phyloP scores from a whole-genome alignment of 148 eudicot species.

The Arctostaphylos glauca region DNA sequence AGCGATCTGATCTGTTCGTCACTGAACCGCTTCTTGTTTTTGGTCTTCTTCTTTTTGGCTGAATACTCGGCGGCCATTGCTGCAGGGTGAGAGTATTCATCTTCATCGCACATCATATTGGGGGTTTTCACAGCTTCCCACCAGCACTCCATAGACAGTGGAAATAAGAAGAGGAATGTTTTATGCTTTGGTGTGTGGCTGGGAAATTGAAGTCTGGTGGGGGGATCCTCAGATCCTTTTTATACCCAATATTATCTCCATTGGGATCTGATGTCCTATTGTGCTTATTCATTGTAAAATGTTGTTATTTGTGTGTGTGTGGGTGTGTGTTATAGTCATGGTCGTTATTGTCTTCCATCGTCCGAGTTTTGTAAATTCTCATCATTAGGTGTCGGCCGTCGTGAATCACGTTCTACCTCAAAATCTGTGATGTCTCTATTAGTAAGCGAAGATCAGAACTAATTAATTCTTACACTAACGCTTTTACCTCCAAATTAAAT shows the following conservation, averaged over 20 bases:
- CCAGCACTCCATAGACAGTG: neutral
- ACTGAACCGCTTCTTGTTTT: conserved; percentile 51
- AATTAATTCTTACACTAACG: too few relatives aligned
- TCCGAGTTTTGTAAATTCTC: too few relatives aligned
- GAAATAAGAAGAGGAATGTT: neutral
- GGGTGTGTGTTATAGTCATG: neutral
- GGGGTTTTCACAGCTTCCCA: neutral
- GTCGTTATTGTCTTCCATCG: too few relatives aligned
- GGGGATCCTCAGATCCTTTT: neutral
- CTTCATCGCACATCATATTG: neutral
- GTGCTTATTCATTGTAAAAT: neutral
- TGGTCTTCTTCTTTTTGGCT: conserved; percentile 21
- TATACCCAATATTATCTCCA: neutral
- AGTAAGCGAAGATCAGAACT: too few relatives aligned
- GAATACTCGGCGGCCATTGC: neutral
- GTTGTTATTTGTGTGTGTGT: neutral
- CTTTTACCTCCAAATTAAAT: too few relatives aligned
- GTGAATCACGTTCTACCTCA: too few relatives aligned
- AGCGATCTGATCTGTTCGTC: conserved; percentile 60
- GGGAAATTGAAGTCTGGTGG: neutral
- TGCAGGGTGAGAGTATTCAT: neutral
- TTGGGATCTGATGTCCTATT: neutral
- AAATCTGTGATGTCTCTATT: too few relatives aligned
- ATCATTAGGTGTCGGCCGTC: too few relatives aligned
- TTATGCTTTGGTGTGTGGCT: neutral